These are phyloP conservation scores for Boletus tylopilopsis DNA, from an alignment of 768 basidiomycete genomes.

Conservation along the genomic window DNA sequence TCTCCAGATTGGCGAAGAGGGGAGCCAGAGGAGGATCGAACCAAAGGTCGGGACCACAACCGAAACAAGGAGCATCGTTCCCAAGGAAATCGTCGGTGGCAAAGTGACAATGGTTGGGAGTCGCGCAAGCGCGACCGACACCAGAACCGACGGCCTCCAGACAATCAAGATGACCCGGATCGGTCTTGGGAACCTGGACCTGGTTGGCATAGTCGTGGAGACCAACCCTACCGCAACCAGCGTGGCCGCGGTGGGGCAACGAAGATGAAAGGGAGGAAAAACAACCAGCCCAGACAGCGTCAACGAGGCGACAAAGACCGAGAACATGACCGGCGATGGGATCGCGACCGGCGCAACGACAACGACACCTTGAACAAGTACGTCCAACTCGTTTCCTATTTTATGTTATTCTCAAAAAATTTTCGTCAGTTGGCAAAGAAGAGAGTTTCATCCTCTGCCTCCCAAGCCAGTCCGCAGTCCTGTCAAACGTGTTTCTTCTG, in stretches of 20 bases:
- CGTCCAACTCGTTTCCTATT: slow-evolving; percentile 23
- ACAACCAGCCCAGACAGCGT: slow-evolving; percentile 32
- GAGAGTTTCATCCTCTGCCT: slow-evolving; percentile 45
- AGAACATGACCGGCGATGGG: slow-evolving; percentile 27
- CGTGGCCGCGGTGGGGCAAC: slow-evolving; percentile 36
- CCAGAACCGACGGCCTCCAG: slow-evolving; percentile 35
- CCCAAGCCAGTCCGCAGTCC: slow-evolving; percentile 35
- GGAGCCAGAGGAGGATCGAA: slow-evolving; percentile 37
- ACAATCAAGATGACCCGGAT: slow-evolving; percentile 38
- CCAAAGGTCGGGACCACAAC: slow-evolving; percentile 32
- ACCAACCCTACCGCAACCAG: slow-evolving; percentile 36
- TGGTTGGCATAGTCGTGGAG: slow-evolving; percentile 53
- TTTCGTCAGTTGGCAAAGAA: slow-evolving; percentile 58
- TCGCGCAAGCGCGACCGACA: slow-evolving; percentile 44
- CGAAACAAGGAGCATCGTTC: slow-evolving; percentile 35
- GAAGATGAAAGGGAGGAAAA: slow-evolving; percentile 36
- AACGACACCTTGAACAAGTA: slow-evolving; percentile 77
- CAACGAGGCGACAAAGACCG: slow-evolving; percentile 28
- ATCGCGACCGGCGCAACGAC: slow-evolving; percentile 47
- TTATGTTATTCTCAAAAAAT: slow-evolving; percentile 2
- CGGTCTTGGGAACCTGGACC: slow-evolving; percentile 73
- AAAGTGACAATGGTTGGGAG: slow-evolving; percentile 49
- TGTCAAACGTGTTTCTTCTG: slow-evolving; percentile 42
- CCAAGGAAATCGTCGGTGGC: slow-evolving; percentile 31
- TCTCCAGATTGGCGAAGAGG: slow-evolving; percentile 40